These are phyloP conservation scores for Penicillium waksmanii DNA, from an alignment of 495 filamentous ascomycete species.

Conservation along the genomic window DNA sequence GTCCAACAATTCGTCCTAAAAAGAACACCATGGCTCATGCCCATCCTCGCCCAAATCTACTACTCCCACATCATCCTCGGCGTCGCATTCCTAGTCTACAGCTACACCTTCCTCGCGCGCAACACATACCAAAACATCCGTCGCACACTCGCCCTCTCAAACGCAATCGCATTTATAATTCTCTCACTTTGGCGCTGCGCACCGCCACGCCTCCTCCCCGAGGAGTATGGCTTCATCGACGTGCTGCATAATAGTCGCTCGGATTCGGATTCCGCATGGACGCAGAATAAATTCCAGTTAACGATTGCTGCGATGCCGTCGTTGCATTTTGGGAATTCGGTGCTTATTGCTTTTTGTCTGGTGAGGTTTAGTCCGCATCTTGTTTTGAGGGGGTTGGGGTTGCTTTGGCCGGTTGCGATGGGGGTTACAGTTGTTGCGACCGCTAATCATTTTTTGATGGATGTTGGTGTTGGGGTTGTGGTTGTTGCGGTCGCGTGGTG, in stretches of 20 bases:
- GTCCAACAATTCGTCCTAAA: slow-evolving; percentile 40
- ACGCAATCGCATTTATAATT: slow-evolving; percentile 61
- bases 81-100: slow-evolving; percentile 52
- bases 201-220: slow-evolving; percentile 63
- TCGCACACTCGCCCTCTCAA: slow-evolving; percentile 62
- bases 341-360: slow-evolving; percentile 61
- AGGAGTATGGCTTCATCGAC: slow-evolving; percentile 65
- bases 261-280: slow-evolving; percentile 55
- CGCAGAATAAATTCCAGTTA: slow-evolving; percentile 59
- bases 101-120: slow-evolving; percentile 58
- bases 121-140: slow-evolving; percentile 56
- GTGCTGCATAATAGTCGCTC: slow-evolving; percentile 59
- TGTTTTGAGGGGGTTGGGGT: slow-evolving; percentile 45
- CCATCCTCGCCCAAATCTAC: slow-evolving; percentile 53
- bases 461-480: slow-evolving; percentile 55
- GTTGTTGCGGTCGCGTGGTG: slow-evolving; percentile 51
- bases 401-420: slow-evolving; percentile 62
- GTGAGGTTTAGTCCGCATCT: slow-evolving; percentile 47
- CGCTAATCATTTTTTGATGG: slow-evolving; percentile 67
- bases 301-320: slow-evolving; percentile 60
- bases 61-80: slow-evolving; percentile 57
- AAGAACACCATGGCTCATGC: slow-evolving; percentile 61
- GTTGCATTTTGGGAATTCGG: slow-evolving; percentile 62
- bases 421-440: slow-evolving; percentile 65
- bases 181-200: slow-evolving; percentile 64